Evolutionary conservation across 495 filamentous ascomycete genomes (phyloP).

Genomic region (Antarctomyces pellizariae): DNA sequence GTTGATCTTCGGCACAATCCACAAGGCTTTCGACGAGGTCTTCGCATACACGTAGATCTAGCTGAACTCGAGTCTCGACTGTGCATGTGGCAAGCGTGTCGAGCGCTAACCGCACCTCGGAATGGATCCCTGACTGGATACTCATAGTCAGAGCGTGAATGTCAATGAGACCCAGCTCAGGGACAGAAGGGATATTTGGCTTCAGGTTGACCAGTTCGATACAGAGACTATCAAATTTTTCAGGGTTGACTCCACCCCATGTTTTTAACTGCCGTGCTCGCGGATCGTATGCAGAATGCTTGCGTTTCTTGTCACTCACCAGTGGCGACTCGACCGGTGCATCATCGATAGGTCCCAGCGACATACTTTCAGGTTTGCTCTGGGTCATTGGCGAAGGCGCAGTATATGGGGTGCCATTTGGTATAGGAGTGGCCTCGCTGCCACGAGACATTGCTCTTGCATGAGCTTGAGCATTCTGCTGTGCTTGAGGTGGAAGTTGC

Average conservation of each 20-base stretch:
- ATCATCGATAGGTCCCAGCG: too few relatives aligned
- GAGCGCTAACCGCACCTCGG: slow-evolving; percentile 67
- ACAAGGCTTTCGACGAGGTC: slow-evolving; percentile 72
- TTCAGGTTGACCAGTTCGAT: slow-evolving; percentile 35
- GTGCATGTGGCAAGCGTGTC: slow-evolving; percentile 61
- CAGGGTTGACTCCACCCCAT: slow-evolving; percentile 41
- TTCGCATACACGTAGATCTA: slow-evolving; percentile 54
- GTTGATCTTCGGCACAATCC: slow-evolving; percentile 75
- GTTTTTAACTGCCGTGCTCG: slow-evolving; percentile 33
- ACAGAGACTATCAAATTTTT: slow-evolving; percentile 34
- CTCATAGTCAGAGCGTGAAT: slow-evolving; percentile 80
- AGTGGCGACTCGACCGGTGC: slow-evolving; percentile 9
- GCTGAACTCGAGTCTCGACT: slow-evolving; percentile 30
- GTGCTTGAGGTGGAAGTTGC: slow-evolving; percentile 19
- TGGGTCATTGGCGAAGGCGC: slow-evolving; percentile 9
- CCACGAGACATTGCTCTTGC: slow-evolving; percentile 11
- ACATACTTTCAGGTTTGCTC: slow-evolving; percentile 4
- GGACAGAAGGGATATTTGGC: slow-evolving; percentile 48
- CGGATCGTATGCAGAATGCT: slow-evolving; percentile 24
- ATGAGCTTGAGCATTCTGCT: slow-evolving; percentile 11
- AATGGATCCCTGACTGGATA: slow-evolving; percentile 75
- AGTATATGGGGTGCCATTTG: slow-evolving; percentile 9
- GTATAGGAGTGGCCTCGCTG: slow-evolving; percentile 9
- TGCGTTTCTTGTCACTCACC: slow-evolving; percentile 3
- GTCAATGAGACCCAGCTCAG: slow-evolving; percentile 70